Conservation (phyloP, 164 flowering plant species). For the Echeveria elegans region DNA sequence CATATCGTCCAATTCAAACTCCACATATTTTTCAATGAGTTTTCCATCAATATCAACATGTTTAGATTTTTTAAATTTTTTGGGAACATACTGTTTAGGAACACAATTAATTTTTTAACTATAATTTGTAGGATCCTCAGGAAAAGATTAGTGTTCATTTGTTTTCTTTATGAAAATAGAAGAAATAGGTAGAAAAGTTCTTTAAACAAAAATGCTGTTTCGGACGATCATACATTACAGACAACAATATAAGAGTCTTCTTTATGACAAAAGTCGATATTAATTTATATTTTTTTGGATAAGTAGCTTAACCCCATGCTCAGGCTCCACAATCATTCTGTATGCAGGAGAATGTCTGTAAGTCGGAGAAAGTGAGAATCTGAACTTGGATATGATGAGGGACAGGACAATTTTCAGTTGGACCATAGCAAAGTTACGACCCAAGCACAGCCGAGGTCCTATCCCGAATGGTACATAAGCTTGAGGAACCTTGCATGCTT, state of each 20-base stretch:
- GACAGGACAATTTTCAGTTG: conserved; percentile 24
- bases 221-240: background rate
- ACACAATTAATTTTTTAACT: too few relatives aligned
- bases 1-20: too few relatives aligned
- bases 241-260: background rate
- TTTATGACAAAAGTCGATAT: background rate
- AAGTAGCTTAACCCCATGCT: conserved; percentile 23
- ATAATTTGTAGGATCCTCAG: too few relatives aligned
- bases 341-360: conserved; percentile 28
- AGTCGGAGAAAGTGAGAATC: conserved; percentile 25
- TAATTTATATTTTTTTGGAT: conserved; percentile 10
- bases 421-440: conserved; percentile 29
- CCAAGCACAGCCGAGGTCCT: conserved; percentile 31
- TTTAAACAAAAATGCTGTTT: background rate
- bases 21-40: too few relatives aligned
- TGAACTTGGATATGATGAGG: conserved; percentile 24
- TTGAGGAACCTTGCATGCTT: conserved; percentile 30
- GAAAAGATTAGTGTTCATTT: too few relatives aligned
- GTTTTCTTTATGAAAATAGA: too few relatives aligned
- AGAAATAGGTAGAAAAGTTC: too few relatives aligned
- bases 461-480: conserved; percentile 33
- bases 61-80: too few relatives aligned
- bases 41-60: too few relatives aligned
- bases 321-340: conserved; percentile 33
- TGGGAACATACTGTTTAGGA: too few relatives aligned